A percentile compares a stretch with the other conserved stretches of the same genome.
Conservation (phyloP, 163 green algal genomes). For the Scenedesmus sp. region DNA sequence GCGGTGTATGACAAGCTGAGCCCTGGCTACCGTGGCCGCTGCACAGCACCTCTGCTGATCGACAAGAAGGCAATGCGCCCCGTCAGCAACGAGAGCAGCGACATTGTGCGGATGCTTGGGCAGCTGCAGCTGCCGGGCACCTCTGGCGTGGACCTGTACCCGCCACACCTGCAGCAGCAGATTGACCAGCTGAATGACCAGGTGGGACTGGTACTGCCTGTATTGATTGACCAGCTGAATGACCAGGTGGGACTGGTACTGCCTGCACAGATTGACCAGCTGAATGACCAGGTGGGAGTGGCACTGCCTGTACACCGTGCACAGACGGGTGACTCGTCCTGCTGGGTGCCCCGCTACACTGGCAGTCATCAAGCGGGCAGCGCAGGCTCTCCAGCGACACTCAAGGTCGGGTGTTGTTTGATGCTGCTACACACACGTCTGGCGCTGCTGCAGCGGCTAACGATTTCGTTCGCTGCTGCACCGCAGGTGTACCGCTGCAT, state of each 20-base stretch:
- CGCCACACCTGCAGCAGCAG: slow-evolving; percentile 68
- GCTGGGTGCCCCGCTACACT: no score
- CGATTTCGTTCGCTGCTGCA: background rate
- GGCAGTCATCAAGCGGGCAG: no score
- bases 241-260: no score
- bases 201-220: slow-evolving; percentile 50
- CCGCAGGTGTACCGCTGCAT: slow-evolving; percentile 71
- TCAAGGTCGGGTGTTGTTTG: no score
- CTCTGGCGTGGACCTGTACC: slow-evolving; percentile 84
- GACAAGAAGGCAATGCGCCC: slow-evolving; percentile 64
- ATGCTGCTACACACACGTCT: background rate
- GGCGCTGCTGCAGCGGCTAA: background rate
- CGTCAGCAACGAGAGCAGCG: slow-evolving; percentile 90
- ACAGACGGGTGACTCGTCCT: no score
- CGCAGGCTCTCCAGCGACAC: background rate
- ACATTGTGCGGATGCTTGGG: slow-evolving; percentile 85
- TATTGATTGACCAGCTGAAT: no score
- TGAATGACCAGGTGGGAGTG: no score
- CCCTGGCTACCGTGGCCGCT: slow-evolving; percentile 86
- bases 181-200: slow-evolving; percentile 89
- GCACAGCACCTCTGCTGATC: slow-evolving; percentile 93
- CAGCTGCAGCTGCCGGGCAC: slow-evolving; percentile 65
- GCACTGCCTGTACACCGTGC: no score
- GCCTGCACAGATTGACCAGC: no score
- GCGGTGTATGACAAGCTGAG: slow-evolving; percentile 85